These are phyloP conservation scores for Fusarium phyllophilum DNA, from an alignment of 2,329 filamentous ascomycete species.

Conservation along the genomic window DNA sequence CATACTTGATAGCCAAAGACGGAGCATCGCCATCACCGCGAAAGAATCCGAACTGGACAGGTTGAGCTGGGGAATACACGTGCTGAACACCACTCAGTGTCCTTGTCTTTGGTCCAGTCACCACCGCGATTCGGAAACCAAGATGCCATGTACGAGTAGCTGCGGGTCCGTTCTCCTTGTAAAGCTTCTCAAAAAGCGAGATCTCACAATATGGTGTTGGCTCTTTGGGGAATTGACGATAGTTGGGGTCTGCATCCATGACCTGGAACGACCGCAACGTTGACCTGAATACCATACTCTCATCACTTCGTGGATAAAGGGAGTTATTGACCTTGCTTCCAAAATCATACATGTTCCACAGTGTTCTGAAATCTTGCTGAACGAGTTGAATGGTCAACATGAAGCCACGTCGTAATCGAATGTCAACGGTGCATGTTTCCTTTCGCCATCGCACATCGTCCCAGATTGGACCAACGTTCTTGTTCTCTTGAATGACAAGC, in stretches of 20 bases:
- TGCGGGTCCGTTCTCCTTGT: slow-evolving; percentile 75
- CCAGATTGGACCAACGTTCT: slow-evolving; percentile 78
- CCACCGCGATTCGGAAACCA: slow-evolving; percentile 80
- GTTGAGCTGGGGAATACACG: slow-evolving; percentile 69
- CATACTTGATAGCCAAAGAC: slow-evolving; percentile 76
- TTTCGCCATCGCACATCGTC: slow-evolving; percentile 83
- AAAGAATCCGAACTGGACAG: slow-evolving; percentile 82
- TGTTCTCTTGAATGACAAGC: slow-evolving; percentile 75
- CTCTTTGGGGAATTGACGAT: slow-evolving; percentile 80
- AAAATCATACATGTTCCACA: slow-evolving; percentile 89
- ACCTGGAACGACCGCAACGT: slow-evolving; percentile 82
- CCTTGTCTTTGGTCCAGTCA: slow-evolving; percentile 81
- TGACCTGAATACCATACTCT: slow-evolving; percentile 74
- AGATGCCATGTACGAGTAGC: slow-evolving; percentile 79
- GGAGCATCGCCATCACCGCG: slow-evolving; percentile 76
- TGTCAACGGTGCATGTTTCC: slow-evolving; percentile 70
- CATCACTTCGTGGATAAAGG: slow-evolving; percentile 74
- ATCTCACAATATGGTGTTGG: slow-evolving; percentile 76
- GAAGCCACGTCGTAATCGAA: slow-evolving; percentile 81
- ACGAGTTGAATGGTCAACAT: slow-evolving; percentile 75
- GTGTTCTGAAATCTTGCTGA: slow-evolving; percentile 79
- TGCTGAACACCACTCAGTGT: slow-evolving; percentile 82
- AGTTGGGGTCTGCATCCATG: slow-evolving; percentile 76
- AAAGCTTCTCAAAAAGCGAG: slow-evolving; percentile 77
- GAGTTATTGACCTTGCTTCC: slow-evolving; percentile 79